phyloP scores from a whole-genome alignment of 2,329 filamentous ascomycete species.

The Fonsecaea pedrosoi region DNA sequence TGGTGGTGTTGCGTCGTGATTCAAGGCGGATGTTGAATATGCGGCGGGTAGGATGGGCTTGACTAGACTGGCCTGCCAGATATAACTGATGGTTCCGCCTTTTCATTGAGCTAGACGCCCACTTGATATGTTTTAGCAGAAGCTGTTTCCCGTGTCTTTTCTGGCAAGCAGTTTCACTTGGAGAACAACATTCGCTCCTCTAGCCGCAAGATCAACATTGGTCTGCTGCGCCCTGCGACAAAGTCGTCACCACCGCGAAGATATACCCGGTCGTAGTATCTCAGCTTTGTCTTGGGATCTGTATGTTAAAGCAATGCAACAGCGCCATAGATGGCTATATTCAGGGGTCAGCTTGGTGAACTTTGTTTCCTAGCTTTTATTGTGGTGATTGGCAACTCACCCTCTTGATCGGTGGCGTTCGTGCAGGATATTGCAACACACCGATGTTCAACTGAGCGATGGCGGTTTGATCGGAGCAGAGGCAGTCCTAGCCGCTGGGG shows the following conservation, averaged over 20 bases:
- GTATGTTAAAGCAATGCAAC: slow-evolving; percentile 66
- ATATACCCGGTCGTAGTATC: slow-evolving; percentile 93
- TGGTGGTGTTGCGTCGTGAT: not conserved
- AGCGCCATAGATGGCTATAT: slow-evolving; percentile 39
- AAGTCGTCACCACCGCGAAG: slow-evolving; percentile 78
- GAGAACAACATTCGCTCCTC: slow-evolving; percentile 89
- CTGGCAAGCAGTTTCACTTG: slow-evolving; percentile 65
- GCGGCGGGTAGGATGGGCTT: slow-evolving; percentile 89
- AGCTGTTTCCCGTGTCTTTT: not conserved
- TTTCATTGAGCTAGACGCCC: not conserved
- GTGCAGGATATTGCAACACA: slow-evolving; percentile 41
- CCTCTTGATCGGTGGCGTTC: slow-evolving; percentile 40
- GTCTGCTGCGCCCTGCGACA: slow-evolving; percentile 84
- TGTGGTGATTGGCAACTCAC: slow-evolving; percentile 19
- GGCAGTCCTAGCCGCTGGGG: slow-evolving; percentile 38
- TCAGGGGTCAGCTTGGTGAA: slow-evolving; percentile 19
- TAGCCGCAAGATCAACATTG: slow-evolving; percentile 77
- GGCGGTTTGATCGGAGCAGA: slow-evolving; percentile 39
- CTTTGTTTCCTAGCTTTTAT: slow-evolving; percentile 8
- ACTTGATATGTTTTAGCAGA: not conserved
- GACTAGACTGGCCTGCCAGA: slow-evolving; percentile 91
- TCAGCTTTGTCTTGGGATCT: slow-evolving; percentile 90
- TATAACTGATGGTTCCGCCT: not conserved
- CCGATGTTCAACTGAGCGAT: slow-evolving; percentile 40
- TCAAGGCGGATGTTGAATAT: slow-evolving; percentile 45